Base-by-base conservation (phyloP, 768 basidiomycete genomes). In the Suillus sp. region DNA sequence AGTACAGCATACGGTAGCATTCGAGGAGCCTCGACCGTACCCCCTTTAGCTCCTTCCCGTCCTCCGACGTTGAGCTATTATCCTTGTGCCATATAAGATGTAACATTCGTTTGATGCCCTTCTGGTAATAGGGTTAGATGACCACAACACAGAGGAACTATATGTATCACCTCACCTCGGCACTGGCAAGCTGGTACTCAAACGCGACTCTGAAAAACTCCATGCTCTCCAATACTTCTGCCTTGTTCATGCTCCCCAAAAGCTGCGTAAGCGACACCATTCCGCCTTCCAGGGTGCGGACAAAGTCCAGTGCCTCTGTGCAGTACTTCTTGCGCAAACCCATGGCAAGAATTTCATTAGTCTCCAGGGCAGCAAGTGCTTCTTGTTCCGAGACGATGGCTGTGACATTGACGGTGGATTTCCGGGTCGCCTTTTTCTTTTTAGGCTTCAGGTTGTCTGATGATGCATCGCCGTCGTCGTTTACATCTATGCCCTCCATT, bases 51-150 rank as follows among this genome's bases (percentile, higher is more conserved):
- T 96, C 93, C 66, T 84, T 84, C 27, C 85, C 86, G 56, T 89
- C 88, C 67, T 88, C 87, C n/a, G 86, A 86, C n/a, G 91, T 86
- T 27, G 85, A 82, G 58, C 79, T 90, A 70, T 94, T 94, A 71
- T 99, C 96, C 73, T 99, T 99, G 32, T 86, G 85, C 97, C 97
- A 99, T 68, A 99, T 93, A 30, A 99, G 81, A 74, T 99, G 97
- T 16, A 99, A 74, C 96, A 99, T 98, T 70, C 89, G 93, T 80
- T 92, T 95, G 71, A 99, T 89, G 0, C 97, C 97, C 16, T 78
- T 76, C 94, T 96, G 67, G 37, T 13, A 51, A 61, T 14, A 37
- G 11, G 5, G 35, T 72, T 6, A 68, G 65, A 64, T 30, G 35
- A 20, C 50, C 1, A 35, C 32, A 27, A 32, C 56, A 43, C 1